Base-by-base conservation (phyloP, 73 alveolate species). In the Stentor coeruleus region DNA sequence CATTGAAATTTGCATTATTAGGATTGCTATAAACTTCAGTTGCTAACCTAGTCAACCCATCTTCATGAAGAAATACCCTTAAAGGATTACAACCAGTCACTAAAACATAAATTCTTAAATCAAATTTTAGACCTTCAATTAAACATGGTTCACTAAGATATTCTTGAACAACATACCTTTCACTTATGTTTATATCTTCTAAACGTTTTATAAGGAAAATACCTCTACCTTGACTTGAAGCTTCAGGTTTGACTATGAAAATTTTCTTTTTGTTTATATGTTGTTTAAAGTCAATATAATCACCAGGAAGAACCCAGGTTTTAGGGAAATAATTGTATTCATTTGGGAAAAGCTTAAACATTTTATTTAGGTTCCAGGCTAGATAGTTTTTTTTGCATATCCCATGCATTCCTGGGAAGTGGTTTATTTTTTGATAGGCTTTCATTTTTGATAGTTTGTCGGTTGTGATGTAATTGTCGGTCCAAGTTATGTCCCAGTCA, bases 21-120 rank as follows among this genome's bases (percentile, higher is more conserved):
- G 99, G 98, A 49, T 86, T 84, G 39, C 82, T 85, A 84, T 95
- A 98, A 49, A 90, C 97, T 3, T 88, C 99, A 36, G 97, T 90
- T 76, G 99, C 90, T 81, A 97, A 90, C 36, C 99, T 90, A 6
- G 98, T 98, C 49, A 97, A 90, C 3, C 99, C 99, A 84, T 97
- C 99, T 81, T 93, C 83, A 89, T 96, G 95, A 38, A 98, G 82
- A 84, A 88, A 98, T 3, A 96, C 96, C 75, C 90, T 76, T 41
- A 95, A 77, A 26, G 99, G 99, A 35, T 93, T 90, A 35, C 93
- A 88, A 15, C 97, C 93, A n/a, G 97, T 92, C 28, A 97, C 94
- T 2, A 98, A 89, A 15, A 98, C 99, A 82, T 96, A 98, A 15
- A 97, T 31, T 81, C 98, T 86, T 77, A 98, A 81, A 59, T 96